phyloP scores from a whole-genome alignment of 2,329 filamentous ascomycete genomes.

The Beauveria australis region DNA sequence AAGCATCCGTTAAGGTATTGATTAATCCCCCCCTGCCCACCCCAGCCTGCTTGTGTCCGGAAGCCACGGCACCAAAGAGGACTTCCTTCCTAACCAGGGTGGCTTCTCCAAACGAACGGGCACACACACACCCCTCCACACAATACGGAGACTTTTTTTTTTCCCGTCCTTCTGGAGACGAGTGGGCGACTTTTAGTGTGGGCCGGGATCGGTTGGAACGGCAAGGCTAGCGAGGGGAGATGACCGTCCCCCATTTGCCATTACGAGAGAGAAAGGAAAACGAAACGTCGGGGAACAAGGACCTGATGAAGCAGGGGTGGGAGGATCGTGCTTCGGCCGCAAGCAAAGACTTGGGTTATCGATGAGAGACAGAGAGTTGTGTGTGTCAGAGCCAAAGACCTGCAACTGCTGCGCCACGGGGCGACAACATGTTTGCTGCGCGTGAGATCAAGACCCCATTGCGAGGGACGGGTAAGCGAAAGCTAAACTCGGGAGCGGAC shows the following conservation, averaged over 20 bases:
- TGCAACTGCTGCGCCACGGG: neutral
- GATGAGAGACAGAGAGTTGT: neutral
- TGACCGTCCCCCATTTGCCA: neutral
- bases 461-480: neutral
- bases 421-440: neutral
- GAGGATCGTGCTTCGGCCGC: neutral
- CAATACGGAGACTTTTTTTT: neutral
- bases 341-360: neutral
- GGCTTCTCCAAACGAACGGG: neutral
- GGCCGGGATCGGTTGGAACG: conserved; percentile 10
- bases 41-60: neutral
- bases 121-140: neutral
- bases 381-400: neutral
- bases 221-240: conserved; percentile 9
- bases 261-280: conserved; percentile 2
- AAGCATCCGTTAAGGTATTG: conserved; percentile 4
- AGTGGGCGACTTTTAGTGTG: neutral
- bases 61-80: conserved; percentile 2
- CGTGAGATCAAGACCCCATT: neutral
- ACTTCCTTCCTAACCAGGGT: neutral
- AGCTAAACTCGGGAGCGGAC: neutral
- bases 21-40: neutral
- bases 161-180: neutral
- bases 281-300: neutral
- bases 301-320: neutral